These are phyloP conservation scores for Alternaria angustiovoidea DNA, from an alignment of 2,329 filamentous ascomycete genomes.

Conservation along the genomic window DNA sequence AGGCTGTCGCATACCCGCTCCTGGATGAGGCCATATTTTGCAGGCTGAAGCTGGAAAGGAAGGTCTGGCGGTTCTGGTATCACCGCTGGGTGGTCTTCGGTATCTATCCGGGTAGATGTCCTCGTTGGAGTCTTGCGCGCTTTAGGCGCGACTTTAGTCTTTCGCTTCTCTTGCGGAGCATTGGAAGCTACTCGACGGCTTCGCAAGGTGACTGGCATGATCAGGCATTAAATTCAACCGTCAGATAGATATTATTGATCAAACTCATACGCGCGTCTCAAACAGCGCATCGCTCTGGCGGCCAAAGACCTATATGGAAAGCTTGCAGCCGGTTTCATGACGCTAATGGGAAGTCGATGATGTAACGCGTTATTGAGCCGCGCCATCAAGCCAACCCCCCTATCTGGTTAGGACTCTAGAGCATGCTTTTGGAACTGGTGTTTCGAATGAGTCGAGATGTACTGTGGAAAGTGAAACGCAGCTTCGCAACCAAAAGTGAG, in stretches of 20 bases:
- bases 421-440: background rate
- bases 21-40: slow-evolving; percentile 79
- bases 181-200: background rate
- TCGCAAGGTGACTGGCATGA: slow-evolving; percentile 5
- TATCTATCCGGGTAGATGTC: slow-evolving; percentile 15
- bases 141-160: slow-evolving; percentile 6
- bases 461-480: background rate
- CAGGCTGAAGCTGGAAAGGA: slow-evolving; percentile 31
- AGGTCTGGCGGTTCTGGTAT: slow-evolving; percentile 30
- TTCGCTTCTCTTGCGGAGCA: background rate
- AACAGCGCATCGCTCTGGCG: background rate
- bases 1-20: slow-evolving; percentile 78
- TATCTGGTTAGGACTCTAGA: background rate
- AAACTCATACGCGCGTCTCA: background rate
- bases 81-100: slow-evolving; percentile 18
- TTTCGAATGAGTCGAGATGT: background rate
- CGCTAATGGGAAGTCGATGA: slow-evolving; percentile 1
- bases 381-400: background rate
- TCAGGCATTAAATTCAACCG: background rate
- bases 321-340: background rate
- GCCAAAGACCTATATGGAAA: background rate
- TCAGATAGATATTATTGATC: background rate
- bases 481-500: background rate
- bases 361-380: background rate
- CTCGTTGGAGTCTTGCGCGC: slow-evolving; percentile 2